Evolutionary conservation across 257 asterid species (phyloP).

Genomic region (Solanum ossicruentum): DNA sequence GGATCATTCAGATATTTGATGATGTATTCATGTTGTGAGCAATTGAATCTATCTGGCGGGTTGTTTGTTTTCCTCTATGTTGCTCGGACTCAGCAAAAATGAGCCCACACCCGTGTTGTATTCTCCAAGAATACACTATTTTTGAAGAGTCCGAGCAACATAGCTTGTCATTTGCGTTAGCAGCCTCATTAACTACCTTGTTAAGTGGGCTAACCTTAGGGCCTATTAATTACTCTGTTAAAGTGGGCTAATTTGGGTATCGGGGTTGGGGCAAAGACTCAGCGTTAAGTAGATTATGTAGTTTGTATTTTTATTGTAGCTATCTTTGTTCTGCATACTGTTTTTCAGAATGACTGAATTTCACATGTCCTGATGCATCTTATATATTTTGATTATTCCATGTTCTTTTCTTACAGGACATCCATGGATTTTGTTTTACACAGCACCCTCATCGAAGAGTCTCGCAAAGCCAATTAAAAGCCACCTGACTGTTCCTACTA

Average conservation of each 20-base stretch:
- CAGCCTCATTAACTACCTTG: neutral
- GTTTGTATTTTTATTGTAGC: neutral
- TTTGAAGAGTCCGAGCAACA: too few species aligned
- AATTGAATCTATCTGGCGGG: neutral
- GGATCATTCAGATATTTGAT: neutral
- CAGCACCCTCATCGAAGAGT: conserved; percentile 20
- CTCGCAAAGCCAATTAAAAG: conserved; percentile 23
- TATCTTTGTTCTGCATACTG: neutral
- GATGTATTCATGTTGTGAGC: neutral
- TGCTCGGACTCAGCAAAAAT: too few species aligned
- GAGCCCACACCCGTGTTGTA: too few species aligned
- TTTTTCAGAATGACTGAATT: neutral
- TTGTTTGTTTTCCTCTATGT: neutral
- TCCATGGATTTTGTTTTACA: conserved; percentile 43
- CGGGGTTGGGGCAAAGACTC: neutral
- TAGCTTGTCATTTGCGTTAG: neutral
- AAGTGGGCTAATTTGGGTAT: too few species aligned
- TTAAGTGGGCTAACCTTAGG: neutral
- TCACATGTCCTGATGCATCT: neutral
- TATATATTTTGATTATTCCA: neutral
- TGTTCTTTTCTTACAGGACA: conserved; percentile 35
- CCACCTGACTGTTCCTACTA: conserved; percentile 19
- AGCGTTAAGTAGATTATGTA: neutral
- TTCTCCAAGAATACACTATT: too few species aligned
- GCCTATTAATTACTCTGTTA: too few species aligned